Conservation (phyloP, 441 rosid species). For the Manihot esculenta region DNA sequence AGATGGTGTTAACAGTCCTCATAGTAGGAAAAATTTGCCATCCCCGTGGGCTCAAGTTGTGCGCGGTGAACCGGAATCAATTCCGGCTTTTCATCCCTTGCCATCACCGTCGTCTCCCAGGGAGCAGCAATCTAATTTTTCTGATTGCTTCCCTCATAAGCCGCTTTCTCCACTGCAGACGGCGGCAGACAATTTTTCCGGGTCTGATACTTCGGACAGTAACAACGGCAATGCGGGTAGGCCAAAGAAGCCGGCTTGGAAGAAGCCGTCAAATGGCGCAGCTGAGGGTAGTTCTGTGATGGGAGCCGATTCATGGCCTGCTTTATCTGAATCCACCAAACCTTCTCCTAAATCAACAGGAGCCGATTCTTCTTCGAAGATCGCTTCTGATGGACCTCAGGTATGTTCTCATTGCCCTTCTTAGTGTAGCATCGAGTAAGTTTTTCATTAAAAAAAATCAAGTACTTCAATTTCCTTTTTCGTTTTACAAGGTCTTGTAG, state of each 20-base stretch:
- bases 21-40: slow-evolving; percentile 30
- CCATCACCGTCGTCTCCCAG: slow-evolving; percentile 31
- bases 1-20: slow-evolving; percentile 33
- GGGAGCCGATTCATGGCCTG: slow-evolving; percentile 84
- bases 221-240: slow-evolving; percentile 32
- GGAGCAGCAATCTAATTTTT: slow-evolving; percentile 29
- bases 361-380: neutral
- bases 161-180: slow-evolving; percentile 23
- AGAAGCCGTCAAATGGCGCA: slow-evolving; percentile 50
- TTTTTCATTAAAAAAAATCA: no score
- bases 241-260: slow-evolving; percentile 58
- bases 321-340: slow-evolving; percentile 67
- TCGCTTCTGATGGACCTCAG: slow-evolving; percentile 41
- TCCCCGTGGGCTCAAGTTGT: slow-evolving; percentile 52
- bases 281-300: slow-evolving; percentile 34
- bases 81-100: slow-evolving; percentile 15
- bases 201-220: slow-evolving; percentile 11
- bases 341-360: slow-evolving; percentile 6
- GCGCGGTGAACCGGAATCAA: slow-evolving; percentile 38
- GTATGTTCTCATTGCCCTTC: no score
- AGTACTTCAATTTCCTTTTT: no score
- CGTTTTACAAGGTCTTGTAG: no score
- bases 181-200: slow-evolving; percentile 27
- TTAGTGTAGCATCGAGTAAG: no score
- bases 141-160: slow-evolving; percentile 32